Base-by-base conservation (phyloP, 2,329 filamentous ascomycete genomes). In the Fusarium xyrophilum region DNA sequence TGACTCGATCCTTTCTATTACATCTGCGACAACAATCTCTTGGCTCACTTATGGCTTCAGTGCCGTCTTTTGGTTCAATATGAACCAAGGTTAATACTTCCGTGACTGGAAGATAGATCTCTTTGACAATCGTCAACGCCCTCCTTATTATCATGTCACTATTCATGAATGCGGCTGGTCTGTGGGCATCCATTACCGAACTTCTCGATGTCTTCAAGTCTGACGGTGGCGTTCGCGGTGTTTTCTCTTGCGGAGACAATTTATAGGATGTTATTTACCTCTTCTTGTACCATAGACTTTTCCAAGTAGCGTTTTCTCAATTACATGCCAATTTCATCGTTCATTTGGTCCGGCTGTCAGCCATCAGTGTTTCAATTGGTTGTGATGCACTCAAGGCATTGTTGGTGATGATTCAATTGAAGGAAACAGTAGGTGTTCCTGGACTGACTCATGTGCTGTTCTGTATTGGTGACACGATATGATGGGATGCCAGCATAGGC, bases 1-100 rank as follows among this genome's bases (percentile, higher is more conserved):
- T 27, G 72, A 75, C 27, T 75, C 74, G 0, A 75, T 76, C 14
- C 67, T 76, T 19, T 68, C 71, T 1, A 75, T 76, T 7, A 73
- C 72, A 1, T 73, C 72, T 0, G 71, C 74, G 6, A 75, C 72
- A 2, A 74, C 72, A 8, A 71, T 75, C 13, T 65, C 74, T 9
- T 75, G 74, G 74, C 75, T 75, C 3, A 75, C 71, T 0, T 75
- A 72, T 6, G 66, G 70, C 17, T 68, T 75, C 9, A 64, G 66
- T 21, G 71, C 68, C 15, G 63, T 74, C 13, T 73, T 76, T 32
- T 75, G 73, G 74, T 65, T 75, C 15, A 65, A 73, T 3, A 60
- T 70, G 48, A 75, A 75, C 56, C 56, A 64, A 30, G 47, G 56
- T 0, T 38, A 40, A 23, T 53, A 67, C 42, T 73, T 73, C 35